Conservation (phyloP, 805 yeast species). For the Candida mattraensis region DNA sequence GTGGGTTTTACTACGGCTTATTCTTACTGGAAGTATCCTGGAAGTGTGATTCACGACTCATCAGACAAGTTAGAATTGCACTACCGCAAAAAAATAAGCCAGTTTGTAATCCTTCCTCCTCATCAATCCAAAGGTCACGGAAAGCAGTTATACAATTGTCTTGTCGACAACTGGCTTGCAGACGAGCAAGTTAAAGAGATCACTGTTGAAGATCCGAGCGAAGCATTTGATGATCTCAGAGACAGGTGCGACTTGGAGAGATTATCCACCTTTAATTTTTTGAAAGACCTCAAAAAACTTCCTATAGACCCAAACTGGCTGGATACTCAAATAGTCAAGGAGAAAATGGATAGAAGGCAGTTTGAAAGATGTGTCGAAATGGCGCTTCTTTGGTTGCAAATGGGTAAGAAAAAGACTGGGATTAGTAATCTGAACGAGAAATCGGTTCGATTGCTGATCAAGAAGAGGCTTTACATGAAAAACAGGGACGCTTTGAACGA, state of each 20-base stretch:
- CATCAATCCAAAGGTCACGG: slow-evolving; percentile 79
- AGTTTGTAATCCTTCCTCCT: slow-evolving; percentile 82
- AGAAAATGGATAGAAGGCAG: slow-evolving; percentile 76
- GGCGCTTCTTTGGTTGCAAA: slow-evolving; percentile 48
- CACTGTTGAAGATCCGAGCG: slow-evolving; percentile 94
- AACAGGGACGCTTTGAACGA: slow-evolving; percentile 76
- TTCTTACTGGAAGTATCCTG: slow-evolving; percentile 75
- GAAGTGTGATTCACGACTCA: slow-evolving; percentile 49
- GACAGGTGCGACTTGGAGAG: slow-evolving; percentile 74
- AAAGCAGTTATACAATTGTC: slow-evolving; percentile 53
- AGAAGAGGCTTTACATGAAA: slow-evolving; percentile 71
- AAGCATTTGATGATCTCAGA: slow-evolving; percentile 85
- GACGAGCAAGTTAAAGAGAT: slow-evolving; percentile 62
- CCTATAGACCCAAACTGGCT: slow-evolving; percentile 40
- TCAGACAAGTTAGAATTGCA: slow-evolving; percentile 30
- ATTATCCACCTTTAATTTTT: slow-evolving; percentile 35
- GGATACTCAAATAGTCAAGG: slow-evolving; percentile 34
- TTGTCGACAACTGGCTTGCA: slow-evolving; percentile 55
- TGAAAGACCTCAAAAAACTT: slow-evolving; percentile 28
- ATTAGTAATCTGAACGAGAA: slow-evolving; percentile 29
- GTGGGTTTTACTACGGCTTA: slow-evolving; percentile 85
- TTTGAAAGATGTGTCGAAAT: slow-evolving; percentile 76
- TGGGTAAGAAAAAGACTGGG: slow-evolving; percentile 24
- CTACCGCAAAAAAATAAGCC: slow-evolving; percentile 77
- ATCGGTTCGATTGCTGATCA: slow-evolving; percentile 60